Base-by-base conservation (phyloP, 768 basidiomycete species). In the Termitomyces sp. region DNA sequence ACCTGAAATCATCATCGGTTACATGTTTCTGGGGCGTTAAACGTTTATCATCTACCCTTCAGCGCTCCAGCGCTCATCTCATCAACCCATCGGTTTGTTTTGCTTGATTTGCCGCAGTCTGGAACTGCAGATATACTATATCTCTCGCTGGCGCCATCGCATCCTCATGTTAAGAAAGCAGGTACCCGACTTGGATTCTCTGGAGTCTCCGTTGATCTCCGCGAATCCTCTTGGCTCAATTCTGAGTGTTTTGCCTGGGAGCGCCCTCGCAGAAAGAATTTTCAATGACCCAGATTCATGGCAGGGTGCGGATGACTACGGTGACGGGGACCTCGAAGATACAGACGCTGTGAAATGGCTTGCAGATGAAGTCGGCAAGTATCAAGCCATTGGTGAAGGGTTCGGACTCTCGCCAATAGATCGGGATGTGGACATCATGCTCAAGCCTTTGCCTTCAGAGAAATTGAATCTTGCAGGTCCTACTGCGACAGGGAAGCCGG, bases 211-310 rank as follows among this genome's bases (percentile, higher is more conserved):
- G 0, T 52, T 74, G 53, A 59, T 73, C 31, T 72, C 73, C 8
- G 65, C 71, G 8, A 64, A 64, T 18, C 70, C 72, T 12, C 63
- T 67, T 56, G 68, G 65, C 26, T 66, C 67, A 22, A 59, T 66
- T 18, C 59, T 70, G 58, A 66, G 68, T 57, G 64, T 63, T 36
- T 62, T 72, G 20, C 75, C 74, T 20, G 70, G 69, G n/a, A 75
- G 70, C 53, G 74, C 74, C 12, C 65, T 76, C 29, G 75, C 75
- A 54, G 75, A 76, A 61, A 69, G 65, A 51, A 78, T 76, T 48
- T 75, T 76, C 63, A 76, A 76, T 48, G 75, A 75, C 57, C 76
- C 76, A 4, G 57, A 72, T n/a, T 72, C 76, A 32, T 78, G 75
- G 76, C 70, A 71, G 41, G 69, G 66, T 22, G 65, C 67, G 18